Evolutionary conservation across 805 yeast species (phyloP).

Genomic region (Starmerella ratchasimensis): DNA sequence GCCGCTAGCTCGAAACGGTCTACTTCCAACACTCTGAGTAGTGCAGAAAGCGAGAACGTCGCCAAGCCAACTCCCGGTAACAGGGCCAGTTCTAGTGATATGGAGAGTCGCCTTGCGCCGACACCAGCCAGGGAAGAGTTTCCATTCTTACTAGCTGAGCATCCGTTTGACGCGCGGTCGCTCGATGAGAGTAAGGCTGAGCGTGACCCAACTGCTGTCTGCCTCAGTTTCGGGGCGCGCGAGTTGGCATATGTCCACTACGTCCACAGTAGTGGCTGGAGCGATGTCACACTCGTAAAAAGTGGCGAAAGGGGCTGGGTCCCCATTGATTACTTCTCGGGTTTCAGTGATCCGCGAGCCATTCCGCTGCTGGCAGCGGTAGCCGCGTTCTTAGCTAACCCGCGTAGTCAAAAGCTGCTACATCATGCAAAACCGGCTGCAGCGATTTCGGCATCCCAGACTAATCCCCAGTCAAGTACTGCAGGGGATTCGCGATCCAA

Average conservation of each 20-base stretch:
- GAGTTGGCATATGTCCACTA: constrained; percentile 29
- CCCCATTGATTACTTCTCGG: constrained; percentile 30
- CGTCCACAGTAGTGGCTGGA: constrained; percentile 33
- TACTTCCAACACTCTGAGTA: background rate
- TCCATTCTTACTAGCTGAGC: constrained; percentile 27
- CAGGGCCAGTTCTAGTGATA: too few species aligned
- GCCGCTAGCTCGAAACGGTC: background rate
- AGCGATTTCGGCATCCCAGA: background rate
- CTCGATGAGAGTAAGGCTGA: constrained; percentile 18
- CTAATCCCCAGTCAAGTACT: background rate
- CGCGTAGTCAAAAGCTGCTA: constrained; percentile 22
- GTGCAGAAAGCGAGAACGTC: constrained; percentile 1
- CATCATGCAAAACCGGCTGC: background rate
- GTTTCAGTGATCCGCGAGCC: constrained; percentile 26
- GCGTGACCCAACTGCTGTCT: constrained; percentile 24
- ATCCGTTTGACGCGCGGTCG: constrained; percentile 24
- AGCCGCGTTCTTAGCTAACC: constrained; percentile 26
- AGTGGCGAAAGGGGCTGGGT: constrained; percentile 32
- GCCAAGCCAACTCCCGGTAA: background rate
- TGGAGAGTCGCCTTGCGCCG: background rate
- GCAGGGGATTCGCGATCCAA: background rate
- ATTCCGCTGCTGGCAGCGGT: constrained; percentile 28
- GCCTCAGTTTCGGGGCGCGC: constrained; percentile 26
- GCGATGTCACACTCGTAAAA: constrained; percentile 29
- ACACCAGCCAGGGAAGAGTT: constrained; percentile 17